Base-by-base conservation (phyloP, 2,329 filamentous ascomycete species). In the Lachnum nothofagi region DNA sequence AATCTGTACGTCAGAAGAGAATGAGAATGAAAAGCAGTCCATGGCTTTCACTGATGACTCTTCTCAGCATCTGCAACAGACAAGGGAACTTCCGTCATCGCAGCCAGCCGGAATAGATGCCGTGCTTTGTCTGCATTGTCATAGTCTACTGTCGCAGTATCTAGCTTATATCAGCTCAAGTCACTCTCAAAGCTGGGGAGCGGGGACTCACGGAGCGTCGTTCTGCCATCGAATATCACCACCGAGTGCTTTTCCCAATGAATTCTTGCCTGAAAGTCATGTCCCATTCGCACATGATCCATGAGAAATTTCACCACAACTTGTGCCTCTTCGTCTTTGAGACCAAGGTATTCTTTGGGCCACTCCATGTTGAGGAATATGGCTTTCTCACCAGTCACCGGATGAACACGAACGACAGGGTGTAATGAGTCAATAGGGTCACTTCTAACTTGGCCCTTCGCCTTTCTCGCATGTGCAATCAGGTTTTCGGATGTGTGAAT, bases 231-330 rank as follows among this genome's bases (percentile, higher is more conserved):
- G 60, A 74, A 75, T 56, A 76, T 71, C 14, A 77, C 74, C 44
- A 77, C 70, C 2, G 72, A 74, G 49, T 68, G 66, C 5, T 73
- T 73, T 57, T 71, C 68, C 85, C 84, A 88, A 57, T 75, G 77
- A 65, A 86, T 86, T 1, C 84, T 75, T 4, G 86, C 74, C 64
- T 88, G 83, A 49, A 87, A 86, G 58, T 88, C 85, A 14, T 83
- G 73, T 49, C 84, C 61, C 58, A 74, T 74, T 66, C 86, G 82
- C 57, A 81, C 85, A 1, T 86, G 82, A 60, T 85, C 76, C 54
- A 73, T 85, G 42, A 88, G 64, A 47, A 86, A 86, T 29, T 75
- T 74, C 2, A 86, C 69, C 4, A 88, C 79, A 0, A 79, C 60
- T 51, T 88, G 83, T 44, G 82, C 86, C 65, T 88, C 85, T 0